Evolutionary conservation across 1,284 basidiomycete genomes (phyloP), one percentile per base, ranked within the genome.

Genomic region (Cystobasidium pallidum): DNA sequence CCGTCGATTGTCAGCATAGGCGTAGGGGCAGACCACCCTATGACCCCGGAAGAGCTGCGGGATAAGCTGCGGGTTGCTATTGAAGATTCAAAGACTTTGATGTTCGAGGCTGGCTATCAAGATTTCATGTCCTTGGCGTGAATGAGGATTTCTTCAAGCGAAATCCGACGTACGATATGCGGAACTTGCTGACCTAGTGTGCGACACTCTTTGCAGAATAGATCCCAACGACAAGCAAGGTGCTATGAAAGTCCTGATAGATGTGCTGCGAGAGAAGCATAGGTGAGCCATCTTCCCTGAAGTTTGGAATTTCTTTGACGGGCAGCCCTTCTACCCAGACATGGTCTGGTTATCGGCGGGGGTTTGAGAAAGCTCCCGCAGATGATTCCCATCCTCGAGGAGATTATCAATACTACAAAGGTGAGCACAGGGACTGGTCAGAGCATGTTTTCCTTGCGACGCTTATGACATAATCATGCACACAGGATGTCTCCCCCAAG

Each of bases 361-460:
- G 47, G 47, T 6, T 10, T 51, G 17, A n/a, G 47, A n/a, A 51
- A 51, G 24, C 19, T 51, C 17, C 47, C 47, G 17, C 47, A n/a
- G n/a, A 51, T 51, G 47, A 51, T 51, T 51, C 47, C 47, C 47
- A 51, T n/a, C 24, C 47, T 51, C 17, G 47, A 51, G 24, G 47
- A 51, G 17, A 51, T 51, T 26, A 51, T 51, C 47, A 51, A 51
- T 21, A 51, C 47, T 51, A 51, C 13, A 1, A 51, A 51, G 47
- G 47, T 51, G 10, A 21, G 47, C 36, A n/a, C 15, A n/a, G 47
- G n/a, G n/a, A 26, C 47, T 21, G 47, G 17, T 10, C 24, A 10
- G 47, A n/a, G n/a, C n/a, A n/a, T n/a, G 4, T 19, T 39, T 39
- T 39, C 36, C 36, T 39, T 13, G 36, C 13, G 7, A 39, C 13